phyloP scores from a whole-genome alignment of 2,329 filamentous ascomycete species.

The Sarocladiaceae sp. region DNA sequence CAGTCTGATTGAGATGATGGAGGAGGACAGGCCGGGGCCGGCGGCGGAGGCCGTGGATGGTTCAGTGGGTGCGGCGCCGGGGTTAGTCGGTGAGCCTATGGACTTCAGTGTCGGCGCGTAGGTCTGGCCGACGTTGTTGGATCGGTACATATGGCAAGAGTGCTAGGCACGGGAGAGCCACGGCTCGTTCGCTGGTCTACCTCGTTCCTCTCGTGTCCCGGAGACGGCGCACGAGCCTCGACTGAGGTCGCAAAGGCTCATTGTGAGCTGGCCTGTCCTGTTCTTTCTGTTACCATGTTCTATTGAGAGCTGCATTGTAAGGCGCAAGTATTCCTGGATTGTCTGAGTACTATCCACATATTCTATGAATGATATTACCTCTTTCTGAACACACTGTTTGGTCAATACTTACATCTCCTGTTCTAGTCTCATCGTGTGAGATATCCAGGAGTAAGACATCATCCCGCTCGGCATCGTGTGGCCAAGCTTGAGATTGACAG shows the following conservation, averaged over 20 bases:
- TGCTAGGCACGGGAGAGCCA: conserved; percentile 4
- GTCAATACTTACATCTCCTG: too few relatives aligned
- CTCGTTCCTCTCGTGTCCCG: too few relatives aligned
- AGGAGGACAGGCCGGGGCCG: conserved; percentile 40
- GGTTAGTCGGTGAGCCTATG: conserved; percentile 9
- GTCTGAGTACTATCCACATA: background rate
- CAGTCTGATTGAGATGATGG: conserved; percentile 56
- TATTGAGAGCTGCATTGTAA: conserved; percentile 2
- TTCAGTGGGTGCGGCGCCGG: background rate
- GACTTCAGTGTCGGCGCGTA: conserved; percentile 10
- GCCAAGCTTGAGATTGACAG: too few relatives aligned
- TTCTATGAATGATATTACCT: too few relatives aligned
- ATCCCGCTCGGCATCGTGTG: too few relatives aligned
- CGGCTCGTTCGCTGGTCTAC: too few relatives aligned
- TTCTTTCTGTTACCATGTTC: background rate
- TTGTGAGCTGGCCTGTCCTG: background rate
- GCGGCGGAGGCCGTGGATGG: conserved; percentile 21
- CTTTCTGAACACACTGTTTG: too few relatives aligned
- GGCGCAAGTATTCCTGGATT: background rate
- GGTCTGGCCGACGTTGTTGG: conserved; percentile 3
- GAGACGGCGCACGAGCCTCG: too few relatives aligned
- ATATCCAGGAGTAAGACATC: too few relatives aligned
- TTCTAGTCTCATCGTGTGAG: too few relatives aligned
- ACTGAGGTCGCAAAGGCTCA: too few relatives aligned
- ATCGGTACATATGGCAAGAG: conserved; percentile 5